Percentiles rank a stretch among this genome's conserved stretches.
These are phyloP conservation scores for Zymoseptoria ardabiliae DNA, from an alignment of 2,329 filamentous ascomycete species.

Conservation along the genomic window DNA sequence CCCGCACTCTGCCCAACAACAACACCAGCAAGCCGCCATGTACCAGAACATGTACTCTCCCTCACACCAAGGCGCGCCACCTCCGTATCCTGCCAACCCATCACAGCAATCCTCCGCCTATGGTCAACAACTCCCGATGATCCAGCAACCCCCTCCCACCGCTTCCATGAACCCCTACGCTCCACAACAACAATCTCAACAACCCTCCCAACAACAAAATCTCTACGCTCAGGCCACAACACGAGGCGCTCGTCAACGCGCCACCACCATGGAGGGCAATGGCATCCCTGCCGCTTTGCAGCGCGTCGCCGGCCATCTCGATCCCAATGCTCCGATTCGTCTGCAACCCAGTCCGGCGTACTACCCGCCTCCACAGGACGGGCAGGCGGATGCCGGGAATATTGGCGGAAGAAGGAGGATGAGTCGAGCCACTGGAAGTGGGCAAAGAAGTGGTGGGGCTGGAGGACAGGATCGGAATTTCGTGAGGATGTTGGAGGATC, in stretches of 20 bases:
- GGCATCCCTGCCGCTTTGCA: slow-evolving; percentile 91
- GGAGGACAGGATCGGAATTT: slow-evolving; percentile 64
- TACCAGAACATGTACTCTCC: slow-evolving; percentile 66
- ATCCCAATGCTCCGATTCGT: slow-evolving; percentile 88
- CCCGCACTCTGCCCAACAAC: slow-evolving; percentile 20
- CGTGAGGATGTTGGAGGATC: slow-evolving; percentile 87
- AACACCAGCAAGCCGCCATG: slow-evolving; percentile 52
- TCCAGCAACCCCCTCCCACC: slow-evolving; percentile 45
- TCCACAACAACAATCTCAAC: slow-evolving; percentile 6
- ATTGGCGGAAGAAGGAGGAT: slow-evolving; percentile 66
- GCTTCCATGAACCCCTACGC: slow-evolving; percentile 29
- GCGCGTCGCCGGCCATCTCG: slow-evolving; percentile 88
- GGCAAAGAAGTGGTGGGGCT: slow-evolving; percentile 36
- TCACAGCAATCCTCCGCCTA: slow-evolving; percentile 48
- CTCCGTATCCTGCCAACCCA: slow-evolving; percentile 69
- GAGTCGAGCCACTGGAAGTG: slow-evolving; percentile 38
- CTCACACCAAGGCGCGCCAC: slow-evolving; percentile 62
- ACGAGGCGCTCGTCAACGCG: slow-evolving; percentile 73
- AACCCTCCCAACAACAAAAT: slow-evolving; percentile 1
- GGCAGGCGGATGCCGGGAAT: slow-evolving; percentile 58
- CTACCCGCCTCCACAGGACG: slow-evolving; percentile 86
- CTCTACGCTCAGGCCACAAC: slow-evolving; percentile 67
- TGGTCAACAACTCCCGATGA: slow-evolving; percentile 64
- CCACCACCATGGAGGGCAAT: slow-evolving; percentile 89
- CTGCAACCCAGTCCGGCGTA: slow-evolving; percentile 94